These are phyloP conservation scores for Selenicereus undatus DNA, from an alignment of 148 eudicot genomes.

Conservation along the genomic window DNA sequence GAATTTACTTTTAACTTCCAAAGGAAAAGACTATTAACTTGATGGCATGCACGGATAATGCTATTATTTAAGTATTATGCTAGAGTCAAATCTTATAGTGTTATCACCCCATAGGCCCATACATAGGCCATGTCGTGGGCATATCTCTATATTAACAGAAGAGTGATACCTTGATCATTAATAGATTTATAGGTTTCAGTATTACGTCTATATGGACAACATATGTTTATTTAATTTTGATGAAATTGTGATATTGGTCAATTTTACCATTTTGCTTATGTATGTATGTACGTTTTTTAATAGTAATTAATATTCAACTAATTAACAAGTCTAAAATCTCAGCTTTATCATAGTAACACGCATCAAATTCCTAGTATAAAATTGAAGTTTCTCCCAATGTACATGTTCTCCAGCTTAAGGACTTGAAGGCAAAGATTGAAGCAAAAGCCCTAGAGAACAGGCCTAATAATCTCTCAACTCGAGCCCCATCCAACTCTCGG, in stretches of 20 bases:
- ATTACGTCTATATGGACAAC: no score
- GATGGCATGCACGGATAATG: no score
- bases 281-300: no score
- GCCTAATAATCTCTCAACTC: conserved; percentile 15
- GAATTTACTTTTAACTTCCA: neutral
- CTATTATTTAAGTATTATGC: neutral
- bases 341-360: no score
- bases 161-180: neutral
- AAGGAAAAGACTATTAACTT: neutral
- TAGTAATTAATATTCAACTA: no score
- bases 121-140: neutral
- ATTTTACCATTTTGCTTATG: no score
- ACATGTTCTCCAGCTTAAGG: conserved; percentile 42
- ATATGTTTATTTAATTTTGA: no score
- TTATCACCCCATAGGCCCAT: neutral
- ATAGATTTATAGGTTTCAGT: neutral
- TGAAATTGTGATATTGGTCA: no score
- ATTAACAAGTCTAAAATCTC: no score
- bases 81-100: neutral
- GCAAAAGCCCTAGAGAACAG: conserved; percentile 32
- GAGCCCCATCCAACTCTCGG: conserved; percentile 1
- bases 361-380: no score
- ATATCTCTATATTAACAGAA: no score
- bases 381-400: no score
- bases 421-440: conserved; percentile 58